Evolutionary conservation across 2,329 filamentous ascomycete genomes (phyloP), one percentile per base, ranked within the genome.

Genomic region (Fusarium sp.): DNA sequence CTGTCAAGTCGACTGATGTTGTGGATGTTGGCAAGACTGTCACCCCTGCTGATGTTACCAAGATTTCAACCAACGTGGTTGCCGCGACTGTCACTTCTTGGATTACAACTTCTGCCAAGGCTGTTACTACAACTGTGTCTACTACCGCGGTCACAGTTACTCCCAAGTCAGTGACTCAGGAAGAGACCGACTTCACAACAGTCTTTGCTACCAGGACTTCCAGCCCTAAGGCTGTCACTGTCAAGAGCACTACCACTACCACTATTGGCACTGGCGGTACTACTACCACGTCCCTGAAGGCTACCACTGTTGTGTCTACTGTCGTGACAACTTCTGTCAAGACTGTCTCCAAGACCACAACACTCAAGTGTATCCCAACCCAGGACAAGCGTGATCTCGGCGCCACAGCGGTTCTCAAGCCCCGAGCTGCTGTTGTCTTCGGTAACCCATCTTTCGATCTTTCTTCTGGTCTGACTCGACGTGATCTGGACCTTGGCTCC

Each of bases 1-100:
- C 81, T 5, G 69, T 78, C 45, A 79, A 70, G 13, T 62, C 76
- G 3, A 77, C 79, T 3, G 75, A 75, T 13, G 75, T 78, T 7
- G 71, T 81, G 28, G 77, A 81, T 52, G 78, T 80, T 33, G 81
- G 80, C 11, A 75, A 72, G 4, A 83, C 81, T 5, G 60, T 82
- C 51, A 82, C 81, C 4, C 81, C 80, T 1, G 70, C 65, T 31
- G 69, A 76, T 2, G 73, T 79, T 41, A 78, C 76, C 17, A 60
- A 72, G 61, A 78, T 72, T 4, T 65, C 71, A 22, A 76, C 71
- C 9, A 36, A 72, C 33, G 63, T 75, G 3, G 47, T 52, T 51
- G 78, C 65, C 4, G 60, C 57, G 1, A 74, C 72, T n/a, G 54
- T 72, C 38, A 73, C 64, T 28, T 75, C 72, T 22, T 75, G 68